Evolutionary conservation across 352 stramenopile species (phyloP), one percentile per base, ranked within the genome.

Genomic region (Phytophthora multivora): DNA sequence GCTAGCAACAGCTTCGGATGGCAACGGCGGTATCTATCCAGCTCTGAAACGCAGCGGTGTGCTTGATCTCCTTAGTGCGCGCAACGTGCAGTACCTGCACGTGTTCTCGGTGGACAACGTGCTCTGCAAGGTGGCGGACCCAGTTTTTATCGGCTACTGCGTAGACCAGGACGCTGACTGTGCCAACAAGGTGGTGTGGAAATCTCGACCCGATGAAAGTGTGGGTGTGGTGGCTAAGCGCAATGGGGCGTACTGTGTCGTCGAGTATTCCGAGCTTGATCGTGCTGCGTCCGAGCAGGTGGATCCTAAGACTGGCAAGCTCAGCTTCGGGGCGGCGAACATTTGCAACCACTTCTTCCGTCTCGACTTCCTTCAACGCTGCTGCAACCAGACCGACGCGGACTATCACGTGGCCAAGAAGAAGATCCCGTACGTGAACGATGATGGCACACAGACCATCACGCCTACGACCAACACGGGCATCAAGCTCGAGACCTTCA

Each of bases 261-360:
- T 99, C 2, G 98, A 99, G 77, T 99, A 99, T 77, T 98, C 85
- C 10, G 98, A 99, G 61, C 93, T 99, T 69, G 85, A 93, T 57
- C 77, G 69, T 21, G 76, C 65, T 38, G 59, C 85, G 63, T 83
- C 85, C 62, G 83, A 88, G 65, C 49, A 86, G 75, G 69, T 78
- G 40, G 61, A 93, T 48, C 42, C 71, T 19, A 65, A 28, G 41
- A 95, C 75, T 2, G 95, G 94, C 11, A 83, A 90, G 50, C 83
- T 99, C 9, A 66, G 91, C 0, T 99, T 97, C 71, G 93, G 96
- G 11, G 95, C 96, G 1, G 97, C 90, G 23, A 99, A 99, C 69
- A 99, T 99, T 71, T 99, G 97, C 90, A 99, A 99, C 84, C 97
- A 99, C 71, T 98, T 98, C 59, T 99, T 96, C 21, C 86, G 97